Conservation (phyloP, 768 basidiomycete species). For the Psilocybe subaeruginosa region DNA sequence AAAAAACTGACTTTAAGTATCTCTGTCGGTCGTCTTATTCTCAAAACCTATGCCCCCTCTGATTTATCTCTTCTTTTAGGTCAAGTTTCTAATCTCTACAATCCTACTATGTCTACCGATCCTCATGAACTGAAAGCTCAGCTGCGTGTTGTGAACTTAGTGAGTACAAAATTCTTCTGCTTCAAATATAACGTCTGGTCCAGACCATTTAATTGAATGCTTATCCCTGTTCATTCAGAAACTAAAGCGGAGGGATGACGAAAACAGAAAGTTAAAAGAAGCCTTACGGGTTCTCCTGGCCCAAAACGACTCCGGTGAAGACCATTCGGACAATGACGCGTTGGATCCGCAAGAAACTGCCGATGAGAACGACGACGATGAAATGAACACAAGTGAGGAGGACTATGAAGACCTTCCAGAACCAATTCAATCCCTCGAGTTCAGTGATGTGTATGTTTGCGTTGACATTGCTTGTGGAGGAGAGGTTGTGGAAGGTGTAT, state of each 20-base stretch:
- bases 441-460: not conserved
- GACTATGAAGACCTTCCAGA: conserved; percentile 18
- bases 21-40: no score
- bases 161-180: no score
- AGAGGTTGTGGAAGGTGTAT: not conserved
- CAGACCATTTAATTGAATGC: not conserved
- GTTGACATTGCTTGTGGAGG: not conserved
- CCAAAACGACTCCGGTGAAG: not conserved
- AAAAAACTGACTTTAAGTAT: no score
- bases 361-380: not conserved
- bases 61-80: no score
- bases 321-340: not conserved
- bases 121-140: no score
- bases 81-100: no score
- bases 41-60: no score
- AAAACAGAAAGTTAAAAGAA: not conserved
- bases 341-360: not conserved
- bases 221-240: not conserved
- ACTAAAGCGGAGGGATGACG: not conserved
- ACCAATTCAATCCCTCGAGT: not conserved
- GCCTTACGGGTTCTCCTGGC: not conserved
- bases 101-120: no score
- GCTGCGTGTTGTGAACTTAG: no score
- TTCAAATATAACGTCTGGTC: no score
- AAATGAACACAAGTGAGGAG: conserved; percentile 13